Evolutionary conservation across 768 basidiomycete genomes (phyloP).

Genomic region (Naganishia vishniacii): DNA sequence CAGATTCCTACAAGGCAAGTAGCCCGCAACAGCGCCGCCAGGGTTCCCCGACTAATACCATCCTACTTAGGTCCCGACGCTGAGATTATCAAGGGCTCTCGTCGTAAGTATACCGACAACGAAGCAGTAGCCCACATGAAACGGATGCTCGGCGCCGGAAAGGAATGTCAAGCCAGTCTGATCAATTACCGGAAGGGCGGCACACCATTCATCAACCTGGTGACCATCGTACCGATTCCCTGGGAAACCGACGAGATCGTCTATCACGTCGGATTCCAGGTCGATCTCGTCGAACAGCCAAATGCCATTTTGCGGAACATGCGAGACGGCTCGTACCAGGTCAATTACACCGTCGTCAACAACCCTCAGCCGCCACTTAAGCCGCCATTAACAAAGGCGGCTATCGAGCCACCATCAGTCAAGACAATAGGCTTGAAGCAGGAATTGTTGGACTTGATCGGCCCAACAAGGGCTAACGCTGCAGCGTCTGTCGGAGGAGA

Average conservation of each 20-base stretch:
- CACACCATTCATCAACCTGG: constrained; percentile 79
- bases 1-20: constrained; percentile 48
- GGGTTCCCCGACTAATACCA: neutral
- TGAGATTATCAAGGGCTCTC: constrained; percentile 55
- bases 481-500: constrained; percentile 35
- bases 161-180: constrained; percentile 81
- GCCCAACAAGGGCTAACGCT: constrained; percentile 24
- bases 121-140: constrained; percentile 64
- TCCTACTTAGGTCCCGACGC: constrained; percentile 56
- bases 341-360: constrained; percentile 55
- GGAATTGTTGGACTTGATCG: constrained; percentile 42
- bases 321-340: constrained; percentile 68
- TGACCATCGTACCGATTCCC: constrained; percentile 77
- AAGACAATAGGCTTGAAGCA: constrained; percentile 36
- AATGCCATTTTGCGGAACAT: constrained; percentile 74
- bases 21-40: neutral
- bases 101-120: constrained; percentile 60
- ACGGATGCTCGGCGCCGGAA: constrained; percentile 62
- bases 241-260: constrained; percentile 69
- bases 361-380: constrained; percentile 40
- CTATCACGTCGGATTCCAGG: constrained; percentile 92
- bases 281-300: constrained; percentile 82
- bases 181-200: constrained; percentile 86
- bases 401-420: constrained; percentile 28
- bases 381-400: constrained; percentile 32